Base-by-base conservation (phyloP, 169 alveolate genomes). In the Eimeria necatrix region DNA sequence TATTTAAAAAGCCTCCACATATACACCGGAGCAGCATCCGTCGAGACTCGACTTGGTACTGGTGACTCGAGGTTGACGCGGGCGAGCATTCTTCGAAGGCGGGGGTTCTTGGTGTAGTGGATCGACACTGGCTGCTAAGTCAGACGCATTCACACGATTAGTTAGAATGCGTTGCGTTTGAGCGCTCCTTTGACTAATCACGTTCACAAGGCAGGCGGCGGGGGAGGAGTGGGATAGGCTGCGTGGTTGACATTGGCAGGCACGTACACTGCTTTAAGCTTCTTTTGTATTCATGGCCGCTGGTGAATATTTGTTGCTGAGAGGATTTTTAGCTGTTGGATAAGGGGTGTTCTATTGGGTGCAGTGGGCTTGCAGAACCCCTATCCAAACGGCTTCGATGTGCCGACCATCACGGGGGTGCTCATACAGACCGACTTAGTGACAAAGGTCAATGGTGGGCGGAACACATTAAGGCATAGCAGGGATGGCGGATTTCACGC, bases 401-500 rank as follows among this genome's bases (percentile, higher is more conserved):
- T 32, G 41, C 3, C 41, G 2, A 32, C 41, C 41, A 32, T 32
- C 41, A 32, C 41, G 41, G 41, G 41, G 41, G 41, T 32, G 41
- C 41, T 32, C 41, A 32, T 32, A 32, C 41, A 32, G 0, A 32
- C 41, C 41, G 41, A 32, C 41, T 32, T 32, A 32, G 41, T 32
- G 41, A 2, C 41, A 32, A 32, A 32, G 0, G 41, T 32, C 41
- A 32, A 49, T 48, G 46, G 86, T 20, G 60, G 86, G 61, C 64
- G 18, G 86, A 32, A 20, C 48, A 48, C 51, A 41, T 20, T n/a
- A 76, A 46, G 61, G 64, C 20, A 6, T 76, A 9, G 3, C 51
- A 76, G 86, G 64, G 20, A 85, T 85, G 92, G 92, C 92, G 80
- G 92, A 60, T 16, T 85, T 51, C 51, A 85, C 92, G 92, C 92